Evolutionary conservation across 1,139 yeast species (phyloP).

Genomic region (Citeromyces siamensis): DNA sequence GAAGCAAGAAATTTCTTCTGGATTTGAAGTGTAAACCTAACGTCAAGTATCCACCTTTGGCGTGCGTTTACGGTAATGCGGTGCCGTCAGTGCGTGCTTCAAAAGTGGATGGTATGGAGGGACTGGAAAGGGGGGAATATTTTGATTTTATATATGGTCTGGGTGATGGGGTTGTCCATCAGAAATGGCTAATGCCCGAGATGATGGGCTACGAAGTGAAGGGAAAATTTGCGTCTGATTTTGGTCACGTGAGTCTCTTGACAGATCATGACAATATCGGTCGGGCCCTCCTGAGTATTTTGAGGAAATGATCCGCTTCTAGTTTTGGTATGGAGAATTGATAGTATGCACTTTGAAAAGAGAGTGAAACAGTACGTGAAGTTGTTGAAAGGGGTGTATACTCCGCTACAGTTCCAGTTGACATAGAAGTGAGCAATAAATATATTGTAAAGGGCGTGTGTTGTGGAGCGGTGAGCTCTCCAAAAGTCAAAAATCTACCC

Average conservation of each 20-base stretch:
- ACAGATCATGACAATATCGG: slow-evolving; percentile 66
- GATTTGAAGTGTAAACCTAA: slow-evolving; percentile 43
- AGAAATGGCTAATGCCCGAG: slow-evolving; percentile 73
- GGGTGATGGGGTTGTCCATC: slow-evolving; percentile 90
- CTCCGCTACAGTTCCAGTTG: too few relatives aligned
- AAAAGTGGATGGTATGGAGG: slow-evolving; percentile 45
- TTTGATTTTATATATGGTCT: slow-evolving; percentile 74
- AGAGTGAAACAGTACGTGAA: slow-evolving; percentile 26
- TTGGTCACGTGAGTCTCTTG: slow-evolving; percentile 74
- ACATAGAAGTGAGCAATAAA: too few relatives aligned
- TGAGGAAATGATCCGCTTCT: too few relatives aligned
- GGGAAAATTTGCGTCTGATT: slow-evolving; percentile 50
- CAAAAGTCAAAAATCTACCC: too few relatives aligned
- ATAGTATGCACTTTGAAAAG: slow-evolving; percentile 26
- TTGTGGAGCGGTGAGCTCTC: too few relatives aligned
- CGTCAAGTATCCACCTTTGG: slow-evolving; percentile 67
- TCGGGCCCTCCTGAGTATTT: slow-evolving; percentile 49
- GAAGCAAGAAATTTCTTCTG: slow-evolving; percentile 45
- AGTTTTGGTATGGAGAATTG: too few relatives aligned
- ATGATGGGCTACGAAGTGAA: slow-evolving; percentile 54
- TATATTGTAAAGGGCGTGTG: too few relatives aligned
- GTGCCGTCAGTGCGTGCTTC: slow-evolving; percentile 83
- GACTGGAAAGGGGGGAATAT: slow-evolving; percentile 59
- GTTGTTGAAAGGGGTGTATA: slow-evolving; percentile 25
- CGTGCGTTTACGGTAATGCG: slow-evolving; percentile 63